Evolutionary conservation across 108 stramenopile species (phyloP).

Genomic region (Stephanodiscus triporus): DNA sequence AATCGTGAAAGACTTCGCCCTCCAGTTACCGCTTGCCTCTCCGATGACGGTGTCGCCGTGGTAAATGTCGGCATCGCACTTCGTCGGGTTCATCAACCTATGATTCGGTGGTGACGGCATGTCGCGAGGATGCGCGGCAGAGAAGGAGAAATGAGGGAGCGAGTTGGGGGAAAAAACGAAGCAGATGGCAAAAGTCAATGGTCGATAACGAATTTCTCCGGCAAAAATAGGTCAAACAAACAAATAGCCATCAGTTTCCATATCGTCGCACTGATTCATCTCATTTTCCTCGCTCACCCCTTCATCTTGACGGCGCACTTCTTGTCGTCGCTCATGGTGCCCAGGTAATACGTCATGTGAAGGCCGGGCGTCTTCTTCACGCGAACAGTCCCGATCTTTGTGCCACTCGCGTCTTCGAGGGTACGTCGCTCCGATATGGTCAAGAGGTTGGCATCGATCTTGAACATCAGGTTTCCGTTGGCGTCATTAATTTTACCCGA

Average conservation of each 20-base stretch:
- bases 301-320: conserved; percentile 18
- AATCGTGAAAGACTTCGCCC: conserved; percentile 24
- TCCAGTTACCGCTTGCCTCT: conserved; percentile 23
- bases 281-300: conserved; percentile 4
- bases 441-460: conserved; percentile 11
- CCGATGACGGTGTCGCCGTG: conserved; percentile 16
- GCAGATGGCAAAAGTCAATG: neutral
- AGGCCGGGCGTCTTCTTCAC: conserved; percentile 11
- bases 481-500: conserved; percentile 15
- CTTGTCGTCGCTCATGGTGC: conserved; percentile 18
- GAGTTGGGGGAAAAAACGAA: neutral
- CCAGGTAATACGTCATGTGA: conserved; percentile 5
- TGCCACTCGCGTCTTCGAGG: conserved; percentile 3
- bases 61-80: conserved; percentile 26
- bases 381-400: conserved; percentile 5
- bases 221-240: no score
- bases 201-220: no score
- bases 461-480: conserved; percentile 18
- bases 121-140: neutral
- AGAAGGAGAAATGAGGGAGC: neutral
- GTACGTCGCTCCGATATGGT: conserved; percentile 19
- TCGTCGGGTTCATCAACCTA: conserved; percentile 16
- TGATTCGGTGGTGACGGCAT: neutral
- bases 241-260: no score
- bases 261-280: no score